Base-by-base conservation (phyloP, 2,329 filamentous ascomycete species). In the Thermomyces lanuginosus region DNA sequence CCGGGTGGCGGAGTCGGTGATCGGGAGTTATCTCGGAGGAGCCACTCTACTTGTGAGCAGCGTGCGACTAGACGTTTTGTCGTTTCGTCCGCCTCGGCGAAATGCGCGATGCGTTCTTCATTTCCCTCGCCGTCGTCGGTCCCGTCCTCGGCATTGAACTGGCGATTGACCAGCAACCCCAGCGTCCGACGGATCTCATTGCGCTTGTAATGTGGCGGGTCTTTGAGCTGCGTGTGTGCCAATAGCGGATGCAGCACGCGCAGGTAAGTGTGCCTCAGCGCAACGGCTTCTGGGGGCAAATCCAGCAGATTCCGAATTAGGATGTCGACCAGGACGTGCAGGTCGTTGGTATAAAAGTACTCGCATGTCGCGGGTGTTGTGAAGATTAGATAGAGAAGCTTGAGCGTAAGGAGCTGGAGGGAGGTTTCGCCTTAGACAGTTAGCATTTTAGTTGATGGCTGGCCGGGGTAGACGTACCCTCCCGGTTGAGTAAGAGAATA, bases 321-420 rank as follows among this genome's bases (percentile, higher is more conserved):
- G 37, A 98, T 89, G 46, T 98, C 89, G 24, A 95, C 66, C 9
- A 98, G 68, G 4, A 98, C 89, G 32, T 82, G 79, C 16, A 98
- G 64, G 45, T 98, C 89, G 48, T 98, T 98, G 15, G 83, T 93
- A 53, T 95, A 98, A 48, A 98, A 98, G 54, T 95, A 98, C 55
- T 98, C 89, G 50, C 89, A 82, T 0, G 89, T 98, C 9, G 77
- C 70, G 30, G 72, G 72, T 6, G 82, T 95, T 4, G 84, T 92
- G 55, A 98, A 98, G 6, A 98, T 66, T 18, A 98, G 70, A 53
- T 95, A 98, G 15, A 98, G 63, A 4, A 93, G 69, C 55, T 98
- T 98, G 21, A 98, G 64, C 33, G 95, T 95, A n/a, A 98, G 67
- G 14, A 98, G 66, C 53, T 98, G 91, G 19, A 92, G 68, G 2